These are phyloP conservation scores for Fistulina hepatica DNA, from an alignment of 1,284 basidiomycete species.

Conservation along the genomic window DNA sequence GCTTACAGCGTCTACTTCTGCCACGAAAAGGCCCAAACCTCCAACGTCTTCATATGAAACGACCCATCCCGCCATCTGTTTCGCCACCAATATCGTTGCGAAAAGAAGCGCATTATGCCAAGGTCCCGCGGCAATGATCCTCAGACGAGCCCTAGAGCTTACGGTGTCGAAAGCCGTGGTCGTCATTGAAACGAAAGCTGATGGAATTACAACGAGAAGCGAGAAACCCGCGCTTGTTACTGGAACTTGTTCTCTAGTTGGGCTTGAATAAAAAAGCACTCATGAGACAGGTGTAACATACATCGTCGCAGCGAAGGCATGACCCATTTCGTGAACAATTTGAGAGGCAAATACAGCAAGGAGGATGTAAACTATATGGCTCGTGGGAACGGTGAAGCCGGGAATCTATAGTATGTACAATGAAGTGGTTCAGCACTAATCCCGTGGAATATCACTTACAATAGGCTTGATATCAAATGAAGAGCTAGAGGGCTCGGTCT, in stretches of 20 bases:
- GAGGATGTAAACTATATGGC: slow-evolving; percentile 49
- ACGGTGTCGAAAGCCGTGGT: slow-evolving; percentile 30
- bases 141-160: slow-evolving; percentile 32
- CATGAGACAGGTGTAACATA: slow-evolving; percentile 25
- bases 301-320: slow-evolving; percentile 57
- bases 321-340: slow-evolving; percentile 59
- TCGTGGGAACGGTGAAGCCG: slow-evolving; percentile 61
- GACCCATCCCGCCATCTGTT: neutral
- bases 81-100: slow-evolving; percentile 15
- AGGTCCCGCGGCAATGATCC: slow-evolving; percentile 55
- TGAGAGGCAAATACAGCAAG: slow-evolving; percentile 48
- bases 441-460: slow-evolving; percentile 24
- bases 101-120: slow-evolving; percentile 54
- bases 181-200: slow-evolving; percentile 59
- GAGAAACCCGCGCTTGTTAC: slow-evolving; percentile 47
- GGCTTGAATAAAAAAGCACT: slow-evolving; percentile 3
- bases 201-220: slow-evolving; percentile 46
- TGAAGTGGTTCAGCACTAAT: neutral
- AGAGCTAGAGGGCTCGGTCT: slow-evolving; percentile 2
- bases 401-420: slow-evolving; percentile 43
- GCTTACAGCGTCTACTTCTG: slow-evolving; percentile 37
- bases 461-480: slow-evolving; percentile 28
- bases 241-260: slow-evolving; percentile 39
- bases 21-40: slow-evolving; percentile 37
- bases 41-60: slow-evolving; percentile 45